These are phyloP conservation scores for Colletotrichum musicola DNA, from an alignment of 2,329 filamentous ascomycete genomes.

Conservation along the genomic window DNA sequence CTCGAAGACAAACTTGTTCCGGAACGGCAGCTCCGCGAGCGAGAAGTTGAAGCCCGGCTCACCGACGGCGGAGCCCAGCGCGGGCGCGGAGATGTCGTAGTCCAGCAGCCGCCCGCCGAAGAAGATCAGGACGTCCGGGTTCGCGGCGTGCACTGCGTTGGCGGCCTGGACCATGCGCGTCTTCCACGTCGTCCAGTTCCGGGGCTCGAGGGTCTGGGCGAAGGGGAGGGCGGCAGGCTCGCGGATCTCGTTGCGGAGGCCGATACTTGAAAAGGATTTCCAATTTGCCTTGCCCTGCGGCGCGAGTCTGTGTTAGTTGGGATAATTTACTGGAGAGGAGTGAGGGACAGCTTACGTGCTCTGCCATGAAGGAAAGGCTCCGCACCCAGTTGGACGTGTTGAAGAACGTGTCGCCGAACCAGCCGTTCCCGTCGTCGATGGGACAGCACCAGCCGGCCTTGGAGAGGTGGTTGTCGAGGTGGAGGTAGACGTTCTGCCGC, in stretches of 20 bases:
- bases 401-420: constrained; percentile 67
- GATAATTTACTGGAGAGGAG: neutral
- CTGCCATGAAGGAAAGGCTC: constrained; percentile 64
- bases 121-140: constrained; percentile 61
- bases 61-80: constrained; percentile 42
- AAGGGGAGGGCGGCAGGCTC: constrained; percentile 54
- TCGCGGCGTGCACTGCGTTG: constrained; percentile 56
- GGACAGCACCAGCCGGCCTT: constrained; percentile 62
- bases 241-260: constrained; percentile 57
- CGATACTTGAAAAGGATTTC: constrained; percentile 55
- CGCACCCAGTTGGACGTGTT: constrained; percentile 65
- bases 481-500: constrained; percentile 59
- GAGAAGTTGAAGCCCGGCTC: constrained; percentile 37
- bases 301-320: neutral
- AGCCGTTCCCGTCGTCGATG: constrained; percentile 58
- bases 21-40: constrained; percentile 53
- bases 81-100: constrained; percentile 45
- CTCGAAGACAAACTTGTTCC: constrained; percentile 57
- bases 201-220: constrained; percentile 51
- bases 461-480: constrained; percentile 64
- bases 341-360: constrained; percentile 53
- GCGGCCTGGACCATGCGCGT: constrained; percentile 56
- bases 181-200: constrained; percentile 62
- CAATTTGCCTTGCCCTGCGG: constrained; percentile 50
- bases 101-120: constrained; percentile 50